Base-by-base conservation (phyloP, 1,284 basidiomycete species). In the Athelia psychrophila region DNA sequence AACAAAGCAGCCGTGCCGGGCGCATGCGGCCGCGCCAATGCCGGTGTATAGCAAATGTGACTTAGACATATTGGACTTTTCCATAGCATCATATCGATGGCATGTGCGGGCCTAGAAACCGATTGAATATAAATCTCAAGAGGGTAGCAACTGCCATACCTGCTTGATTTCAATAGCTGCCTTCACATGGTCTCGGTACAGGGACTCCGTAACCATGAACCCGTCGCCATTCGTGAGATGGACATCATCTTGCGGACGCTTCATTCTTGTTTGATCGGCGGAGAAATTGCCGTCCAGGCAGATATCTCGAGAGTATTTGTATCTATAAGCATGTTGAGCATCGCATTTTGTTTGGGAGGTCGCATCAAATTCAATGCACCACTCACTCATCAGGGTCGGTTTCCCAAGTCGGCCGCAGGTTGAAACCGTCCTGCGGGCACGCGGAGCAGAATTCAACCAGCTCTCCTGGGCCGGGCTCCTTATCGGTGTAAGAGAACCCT, bases 271-370 rank as follows among this genome's bases (percentile, higher is more conserved):
- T 24, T 24, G 44, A 22, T 24, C 44, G 20, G 22, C 19, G 16
- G 53, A 55, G 40, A 60, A 60, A 12, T 59, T 57, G 2, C 58
- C 52, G 32, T 59, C 58, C 49, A 59, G 54, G 0, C 54, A 22
- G 0, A 59, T 20, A 16, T 15, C 22, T 9, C 49, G 38, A 3
- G 20, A 15, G 33, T 33, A 48, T 20, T 50, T 36, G 20, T 38
- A 1, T 22, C 4, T 1, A 16, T 16, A 23, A 42, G 16, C n/a
- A n/a, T n/a, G n/a, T n/a, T n/a, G n/a, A n/a, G n/a, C n/a, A n/a
- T n/a, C n/a, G n/a, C n/a, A n/a, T n/a, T n/a, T n/a, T n/a, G n/a
- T n/a, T n/a, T n/a, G n/a, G n/a, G n/a, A n/a, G n/a, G n/a, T n/a
- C n/a, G n/a, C n/a, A n/a, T 44, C 18, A 33, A 52, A 53, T 35